phyloP scores from a whole-genome alignment of 257 asterid species.

The Lithospermum erythrorhizon region DNA sequence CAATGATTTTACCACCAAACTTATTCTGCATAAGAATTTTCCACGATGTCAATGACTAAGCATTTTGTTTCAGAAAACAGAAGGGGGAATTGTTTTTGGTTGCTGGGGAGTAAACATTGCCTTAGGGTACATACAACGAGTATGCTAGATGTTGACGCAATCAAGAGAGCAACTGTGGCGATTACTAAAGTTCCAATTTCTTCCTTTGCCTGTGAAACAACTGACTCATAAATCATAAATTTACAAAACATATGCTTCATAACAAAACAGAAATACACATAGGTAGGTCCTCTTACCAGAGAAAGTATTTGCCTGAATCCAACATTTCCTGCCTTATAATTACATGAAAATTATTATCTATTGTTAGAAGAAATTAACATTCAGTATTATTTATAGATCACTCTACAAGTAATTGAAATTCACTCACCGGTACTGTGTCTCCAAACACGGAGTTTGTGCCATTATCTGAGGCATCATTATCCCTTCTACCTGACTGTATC shows the following conservation, averaged over 20 bases:
- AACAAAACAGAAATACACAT: neutral
- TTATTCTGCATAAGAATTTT: constrained; percentile 46
- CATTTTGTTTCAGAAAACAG: constrained; percentile 22
- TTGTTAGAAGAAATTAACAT: neutral
- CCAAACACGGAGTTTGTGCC: neutral
- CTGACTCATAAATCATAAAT: constrained; percentile 13
- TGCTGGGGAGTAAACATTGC: neutral
- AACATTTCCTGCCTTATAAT: constrained; percentile 57
- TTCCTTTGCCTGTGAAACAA: constrained; percentile 57
- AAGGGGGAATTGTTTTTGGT: constrained; percentile 15
- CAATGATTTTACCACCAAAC: constrained; percentile 68
- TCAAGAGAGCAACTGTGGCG: constrained; percentile 3
- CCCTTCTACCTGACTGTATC: neutral
- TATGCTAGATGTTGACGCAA: neutral
- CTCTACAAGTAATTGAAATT: neutral
- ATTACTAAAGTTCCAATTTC: constrained; percentile 51
- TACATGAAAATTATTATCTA: neutral
- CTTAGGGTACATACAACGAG: neutral
- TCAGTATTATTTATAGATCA: neutral
- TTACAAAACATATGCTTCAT: neutral
- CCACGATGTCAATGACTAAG: constrained; percentile 5
- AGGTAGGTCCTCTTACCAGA: constrained; percentile 40
- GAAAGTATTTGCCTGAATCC: constrained; percentile 65
- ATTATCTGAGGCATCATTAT: neutral
- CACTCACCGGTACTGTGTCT: neutral